Evolutionary conservation across 129 eudicot species (phyloP).

Genomic region (Tanacetum coccineum): DNA sequence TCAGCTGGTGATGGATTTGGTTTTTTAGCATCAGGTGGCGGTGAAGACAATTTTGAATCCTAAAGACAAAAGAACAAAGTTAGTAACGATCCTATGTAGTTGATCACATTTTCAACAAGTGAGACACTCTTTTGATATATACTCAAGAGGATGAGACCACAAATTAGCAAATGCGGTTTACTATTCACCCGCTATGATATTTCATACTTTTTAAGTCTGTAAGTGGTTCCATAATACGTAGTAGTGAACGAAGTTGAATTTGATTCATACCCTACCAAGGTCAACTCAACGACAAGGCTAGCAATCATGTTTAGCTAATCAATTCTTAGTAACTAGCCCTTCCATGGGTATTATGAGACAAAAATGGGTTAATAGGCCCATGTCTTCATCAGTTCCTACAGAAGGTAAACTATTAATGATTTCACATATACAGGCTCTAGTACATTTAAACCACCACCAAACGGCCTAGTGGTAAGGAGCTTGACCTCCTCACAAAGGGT

Average conservation of each 20-base stretch:
- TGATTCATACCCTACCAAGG: too few species aligned
- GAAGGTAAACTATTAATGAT: neutral
- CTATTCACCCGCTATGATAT: neutral
- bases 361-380: neutral
- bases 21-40: slow-evolving; percentile 23
- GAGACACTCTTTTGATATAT: neutral
- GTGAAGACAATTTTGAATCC: slow-evolving; percentile 20
- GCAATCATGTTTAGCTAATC: too few species aligned
- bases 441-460: neutral
- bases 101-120: neutral
- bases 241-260: neutral
- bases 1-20: slow-evolving; percentile 2
- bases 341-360: neutral
- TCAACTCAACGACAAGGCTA: too few species aligned
- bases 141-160: neutral
- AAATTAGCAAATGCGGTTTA: neutral
- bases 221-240: neutral
- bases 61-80: slow-evolving; percentile 10
- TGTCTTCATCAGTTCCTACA: neutral
- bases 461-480: neutral
- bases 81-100: neutral
- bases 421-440: neutral
- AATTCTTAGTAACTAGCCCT: too few species aligned
- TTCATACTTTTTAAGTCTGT: neutral
- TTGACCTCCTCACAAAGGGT: too few species aligned